Conservation (phyloP, 2,329 filamentous ascomycete genomes). For the Pseudogymnoascus sp. region DNA sequence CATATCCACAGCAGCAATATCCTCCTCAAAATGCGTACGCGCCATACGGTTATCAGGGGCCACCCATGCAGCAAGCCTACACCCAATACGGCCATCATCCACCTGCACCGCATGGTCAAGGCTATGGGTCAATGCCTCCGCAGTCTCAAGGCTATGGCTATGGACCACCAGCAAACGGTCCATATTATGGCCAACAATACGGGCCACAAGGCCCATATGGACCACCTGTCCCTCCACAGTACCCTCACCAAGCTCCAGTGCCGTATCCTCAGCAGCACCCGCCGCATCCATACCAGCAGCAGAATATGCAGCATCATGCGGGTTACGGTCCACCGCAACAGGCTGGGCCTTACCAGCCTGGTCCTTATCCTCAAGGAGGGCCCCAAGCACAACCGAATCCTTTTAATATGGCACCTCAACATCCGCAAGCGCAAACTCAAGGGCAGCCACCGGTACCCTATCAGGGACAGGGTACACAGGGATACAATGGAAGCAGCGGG, state of each 20-base stretch:
- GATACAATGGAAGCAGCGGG: background rate
- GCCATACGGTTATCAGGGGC: background rate
- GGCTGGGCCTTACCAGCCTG: background rate
- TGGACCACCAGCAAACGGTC: background rate
- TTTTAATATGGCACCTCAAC: slow-evolving; percentile 11
- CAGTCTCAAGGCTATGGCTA: background rate
- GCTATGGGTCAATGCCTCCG: background rate
- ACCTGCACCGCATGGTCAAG: background rate
- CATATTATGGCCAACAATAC: slow-evolving; percentile 16
- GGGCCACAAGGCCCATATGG: slow-evolving; percentile 14
- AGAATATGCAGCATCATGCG: slow-evolving; percentile 10
- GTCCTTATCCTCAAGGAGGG: slow-evolving; percentile 8
- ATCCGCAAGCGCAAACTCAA: slow-evolving; percentile 11
- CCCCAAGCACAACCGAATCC: background rate
- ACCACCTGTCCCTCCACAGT: slow-evolving; percentile 17
- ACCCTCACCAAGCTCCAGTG: slow-evolving; percentile 14
- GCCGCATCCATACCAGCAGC: slow-evolving; percentile 15
- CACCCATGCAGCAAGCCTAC: background rate
- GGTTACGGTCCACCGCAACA: slow-evolving; percentile 16
- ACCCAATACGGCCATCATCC: background rate
- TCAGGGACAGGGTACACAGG: background rate
- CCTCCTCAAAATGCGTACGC: slow-evolving; percentile 14
- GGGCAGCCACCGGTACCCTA: slow-evolving; percentile 10
- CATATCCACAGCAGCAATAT: slow-evolving; percentile 22
- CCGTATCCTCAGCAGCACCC: slow-evolving; percentile 19